Evolutionary conservation across 331 rosid genomes (phyloP), one percentile per base, ranked within the genome.

Genomic region (Pyrus hybrid): DNA sequence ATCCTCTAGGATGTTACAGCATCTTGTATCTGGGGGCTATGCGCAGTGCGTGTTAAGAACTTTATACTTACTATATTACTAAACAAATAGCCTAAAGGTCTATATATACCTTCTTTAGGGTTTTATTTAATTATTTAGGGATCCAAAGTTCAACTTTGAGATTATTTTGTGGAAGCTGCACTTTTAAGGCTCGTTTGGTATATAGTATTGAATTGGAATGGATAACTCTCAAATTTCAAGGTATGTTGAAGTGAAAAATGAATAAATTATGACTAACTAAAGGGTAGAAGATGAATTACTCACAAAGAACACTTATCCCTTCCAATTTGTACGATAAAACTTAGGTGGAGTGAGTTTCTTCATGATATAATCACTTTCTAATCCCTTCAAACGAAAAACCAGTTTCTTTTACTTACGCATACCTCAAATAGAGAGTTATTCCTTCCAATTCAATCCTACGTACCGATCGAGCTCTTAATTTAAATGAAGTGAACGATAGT

Each of bases 1-100:
- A 72, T 81, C 63, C 45, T 68, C 17, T 72, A 28, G 35, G 79
- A 77, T 73, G 73, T 65, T 82, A 73, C 76, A 73, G 79, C 71
- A 74, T 77, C 85, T 77, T 61, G 22, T 77, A 67, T 22, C 80
- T 62, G 85, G 81, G 49, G 76, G 67, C 60, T 33, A 77, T 72
- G 76, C 68, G 68, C 68, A 10, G 79, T 62, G 54, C 56, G 72
- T 76, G 30, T 73, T 47, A 45, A 72, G 28, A 37, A 37, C 75
- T 25, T 49, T 32, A 33, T 25, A 61, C 66, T 49, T 17, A 49
- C 56, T 16, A 49, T 49, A 49, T 49, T 49, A 49, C 56, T 17
- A 16, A 49, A 49, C 20, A 49, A 17, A 49, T 49, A 49, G 56
- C 56, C 56, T 16, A 49, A 49, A 49, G 56, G n/a, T 47, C 0